Conservation (phyloP, 768 basidiomycete genomes). For the Paxillus involutus region DNA sequence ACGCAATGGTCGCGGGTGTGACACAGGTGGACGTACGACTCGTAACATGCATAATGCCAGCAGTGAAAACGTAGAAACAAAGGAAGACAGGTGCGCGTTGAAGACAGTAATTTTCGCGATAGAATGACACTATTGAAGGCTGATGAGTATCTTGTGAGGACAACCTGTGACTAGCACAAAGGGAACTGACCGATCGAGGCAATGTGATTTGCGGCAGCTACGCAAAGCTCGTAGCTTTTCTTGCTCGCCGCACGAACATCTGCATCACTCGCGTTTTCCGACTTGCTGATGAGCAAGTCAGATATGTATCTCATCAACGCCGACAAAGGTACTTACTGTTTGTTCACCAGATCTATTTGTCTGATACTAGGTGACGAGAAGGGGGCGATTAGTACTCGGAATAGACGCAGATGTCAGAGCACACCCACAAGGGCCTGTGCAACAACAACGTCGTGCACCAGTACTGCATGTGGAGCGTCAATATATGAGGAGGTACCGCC, state of each 20-base stretch:
- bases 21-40: slow-evolving; percentile 47
- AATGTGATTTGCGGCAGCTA: slow-evolving; percentile 77
- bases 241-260: slow-evolving; percentile 55
- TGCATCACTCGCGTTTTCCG: slow-evolving; percentile 46
- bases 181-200: slow-evolving; percentile 56
- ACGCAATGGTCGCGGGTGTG: not conserved
- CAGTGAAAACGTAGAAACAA: slow-evolving; percentile 79
- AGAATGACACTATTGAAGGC: slow-evolving; percentile 46
- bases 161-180: not conserved
- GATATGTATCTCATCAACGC: not conserved
- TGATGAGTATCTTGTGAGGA: not conserved
- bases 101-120: slow-evolving; percentile 62
- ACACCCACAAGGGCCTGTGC: slow-evolving; percentile 76
- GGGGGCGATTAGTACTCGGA: slow-evolving; percentile 3
- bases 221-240: slow-evolving; percentile 72
- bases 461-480: slow-evolving; percentile 83
- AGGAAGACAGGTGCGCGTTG: slow-evolving; percentile 66
- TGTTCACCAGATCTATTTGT: slow-evolving; percentile 30
- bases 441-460: slow-evolving; percentile 77
- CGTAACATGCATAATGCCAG: slow-evolving; percentile 77
- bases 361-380: slow-evolving; percentile 20
- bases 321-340: slow-evolving; percentile 32
- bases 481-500: slow-evolving; percentile 54
- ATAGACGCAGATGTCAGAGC: not conserved
- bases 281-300: slow-evolving; percentile 25